Conservation (phyloP, 352 stramenopile species). For the Pythium phragmitis region DNA sequence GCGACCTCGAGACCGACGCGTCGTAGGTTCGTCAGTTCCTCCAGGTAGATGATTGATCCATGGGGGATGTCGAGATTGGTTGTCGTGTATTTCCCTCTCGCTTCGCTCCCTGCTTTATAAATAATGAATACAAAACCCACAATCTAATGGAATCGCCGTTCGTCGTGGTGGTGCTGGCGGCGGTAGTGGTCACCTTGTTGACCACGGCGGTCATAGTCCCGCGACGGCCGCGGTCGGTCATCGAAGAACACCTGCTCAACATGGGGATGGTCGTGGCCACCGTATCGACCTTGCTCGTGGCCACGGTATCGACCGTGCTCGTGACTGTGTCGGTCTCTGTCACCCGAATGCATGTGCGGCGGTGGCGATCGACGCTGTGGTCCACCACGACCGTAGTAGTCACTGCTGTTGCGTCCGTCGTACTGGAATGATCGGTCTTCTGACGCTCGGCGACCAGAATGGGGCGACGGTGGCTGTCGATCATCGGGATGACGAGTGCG, state of each 20-base stretch:
- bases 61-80: background rate
- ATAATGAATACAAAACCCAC: conserved; percentile 14
- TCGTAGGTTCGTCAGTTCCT: conserved; percentile 11
- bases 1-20: conserved; percentile 40
- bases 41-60: too few relatives aligned
- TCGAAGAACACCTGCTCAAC: background rate
- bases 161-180: conserved; percentile 1
- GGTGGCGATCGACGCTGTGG: conserved; percentile 9
- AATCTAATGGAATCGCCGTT: conserved; percentile 14
- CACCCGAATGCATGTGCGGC: background rate
- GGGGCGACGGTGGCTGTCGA: background rate
- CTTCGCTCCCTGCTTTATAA: conserved; percentile 13
- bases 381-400: conserved; percentile 7
- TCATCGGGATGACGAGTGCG: conserved; percentile 6
- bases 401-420: conserved; percentile 11
- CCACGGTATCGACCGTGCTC: conserved; percentile 3
- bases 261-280: conserved; percentile 8
- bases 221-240: background rate
- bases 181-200: conserved; percentile 9
- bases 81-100: conserved; percentile 13
- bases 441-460: conserved; percentile 1
- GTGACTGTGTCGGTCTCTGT: conserved; percentile 11
- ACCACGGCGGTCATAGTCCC: conserved; percentile 8
- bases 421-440: conserved; percentile 16
- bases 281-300: background rate